Evolutionary conservation across 2,329 filamentous ascomycete species (phyloP), one percentile per base, ranked within the genome.

Genomic region (Botrytis cinerea): DNA sequence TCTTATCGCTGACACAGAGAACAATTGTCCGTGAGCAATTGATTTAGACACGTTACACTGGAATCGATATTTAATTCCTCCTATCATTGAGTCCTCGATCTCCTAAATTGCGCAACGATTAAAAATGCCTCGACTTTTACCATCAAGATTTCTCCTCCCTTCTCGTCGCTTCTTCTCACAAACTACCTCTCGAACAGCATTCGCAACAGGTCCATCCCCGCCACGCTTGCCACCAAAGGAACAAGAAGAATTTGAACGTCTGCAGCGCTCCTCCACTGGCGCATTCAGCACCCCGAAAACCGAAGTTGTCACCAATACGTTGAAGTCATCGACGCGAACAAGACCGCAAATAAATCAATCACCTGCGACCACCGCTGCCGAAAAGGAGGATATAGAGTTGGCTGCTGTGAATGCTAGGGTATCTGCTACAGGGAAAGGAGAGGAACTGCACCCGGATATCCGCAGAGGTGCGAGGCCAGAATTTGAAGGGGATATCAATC

Each of bases 401-500:
- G 79, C 73, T 60, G 75, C 76, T 32, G 76, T 82, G 25, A 80
- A 84, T 51, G 82, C 84, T 45, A 82, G 83, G 78, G 83, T 89
- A 38, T 84, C 86, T 70, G 86, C 86, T 32, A 84, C 84, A n/a
- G 87, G 87, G 59, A 84, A 88, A 68, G 90, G 89, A 74, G 89
- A 91, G 73, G 88, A 91, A 75, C 81, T 92, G 32, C 91, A 93
- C 80, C 91, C 90, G 0, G 90, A 94, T 81, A 84, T 95, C 73
- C 86, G 91, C 76, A 85, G 90, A 76, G 95, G 95, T 51, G 92
- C 94, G 61, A 88, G 91, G 79, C 95, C 96, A 2, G 95, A 98
- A 84, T 99, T 99, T 79, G 91, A 95, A 78, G 96, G 96, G 74
- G 95, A 98, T 71, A 87, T 86, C 72, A 98, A 99, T 82, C 96